These are phyloP conservation scores for Carpinus fangiana DNA, from an alignment of 306 rosid species.

Conservation along the genomic window DNA sequence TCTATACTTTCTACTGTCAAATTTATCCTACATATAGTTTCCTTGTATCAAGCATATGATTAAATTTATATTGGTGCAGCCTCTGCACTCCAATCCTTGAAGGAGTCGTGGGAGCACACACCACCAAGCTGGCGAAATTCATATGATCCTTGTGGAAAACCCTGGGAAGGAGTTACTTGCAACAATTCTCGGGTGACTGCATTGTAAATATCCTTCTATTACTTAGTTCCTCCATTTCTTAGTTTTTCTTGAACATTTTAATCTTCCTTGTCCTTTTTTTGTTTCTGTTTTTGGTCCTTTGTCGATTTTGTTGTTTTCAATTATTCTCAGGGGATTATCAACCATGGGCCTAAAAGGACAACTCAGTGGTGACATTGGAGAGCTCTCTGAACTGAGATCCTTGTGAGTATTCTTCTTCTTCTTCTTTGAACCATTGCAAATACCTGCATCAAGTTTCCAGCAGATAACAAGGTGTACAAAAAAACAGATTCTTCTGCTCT, in stretches of 20 bases:
- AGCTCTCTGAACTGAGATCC: slow-evolving; percentile 61
- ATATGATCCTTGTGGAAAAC: slow-evolving; percentile 69
- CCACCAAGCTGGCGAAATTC: slow-evolving; percentile 90
- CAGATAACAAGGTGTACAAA: background rate
- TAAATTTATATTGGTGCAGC: slow-evolving; percentile 38
- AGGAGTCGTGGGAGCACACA: slow-evolving; percentile 53
- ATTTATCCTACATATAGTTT: no score
- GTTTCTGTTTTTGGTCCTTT: background rate
- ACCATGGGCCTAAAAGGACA: slow-evolving; percentile 70
- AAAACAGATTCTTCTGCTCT: background rate
- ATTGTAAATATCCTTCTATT: slow-evolving; percentile 49
- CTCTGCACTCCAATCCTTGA: slow-evolving; percentile 57
- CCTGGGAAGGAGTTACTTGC: slow-evolving; percentile 94
- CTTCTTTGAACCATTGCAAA: background rate
- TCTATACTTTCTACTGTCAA: no score
- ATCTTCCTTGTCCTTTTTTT: background rate
- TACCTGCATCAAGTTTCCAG: slow-evolving; percentile 3
- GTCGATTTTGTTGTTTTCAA: background rate
- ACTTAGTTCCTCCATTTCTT: background rate
- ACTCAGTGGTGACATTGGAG: slow-evolving; percentile 67
- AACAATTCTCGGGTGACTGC: slow-evolving; percentile 73
- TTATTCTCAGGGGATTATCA: slow-evolving; percentile 55
- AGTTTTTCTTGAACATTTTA: background rate
- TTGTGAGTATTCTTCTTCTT: slow-evolving; percentile 52
- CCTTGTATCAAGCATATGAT: no score